Evolutionary conservation across 164 flowering plant genomes (phyloP).

Genomic region (Santalum album): DNA sequence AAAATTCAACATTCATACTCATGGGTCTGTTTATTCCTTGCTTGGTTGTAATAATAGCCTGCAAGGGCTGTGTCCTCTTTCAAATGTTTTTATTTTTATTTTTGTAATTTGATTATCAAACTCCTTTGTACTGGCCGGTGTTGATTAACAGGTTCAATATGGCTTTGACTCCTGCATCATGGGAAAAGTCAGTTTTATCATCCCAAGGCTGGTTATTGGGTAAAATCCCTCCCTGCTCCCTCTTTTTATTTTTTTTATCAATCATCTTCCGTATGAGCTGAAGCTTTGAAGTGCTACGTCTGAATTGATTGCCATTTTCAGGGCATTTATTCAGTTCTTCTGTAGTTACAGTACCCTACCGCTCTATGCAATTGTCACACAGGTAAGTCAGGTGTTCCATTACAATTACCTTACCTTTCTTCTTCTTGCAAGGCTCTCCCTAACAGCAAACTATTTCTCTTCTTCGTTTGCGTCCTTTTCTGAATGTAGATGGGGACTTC

Average conservation of each 20-base stretch:
- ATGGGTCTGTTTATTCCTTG: too few relatives aligned
- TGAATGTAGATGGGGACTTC: constrained; percentile 55
- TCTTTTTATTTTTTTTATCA: neutral
- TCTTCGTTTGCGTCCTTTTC: neutral
- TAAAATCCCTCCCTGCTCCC: constrained; percentile 9
- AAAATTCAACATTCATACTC: too few relatives aligned
- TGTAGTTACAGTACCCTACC: constrained; percentile 45
- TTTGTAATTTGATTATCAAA: too few relatives aligned
- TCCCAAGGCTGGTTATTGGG: constrained; percentile 68
- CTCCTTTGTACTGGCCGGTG: too few relatives aligned
- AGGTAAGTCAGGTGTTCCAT: constrained; percentile 21
- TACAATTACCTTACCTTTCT: neutral
- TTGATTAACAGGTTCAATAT: constrained; percentile 26
- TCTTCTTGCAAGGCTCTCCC: too few relatives aligned
- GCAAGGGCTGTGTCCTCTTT: too few relatives aligned
- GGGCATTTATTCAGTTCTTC: constrained; percentile 27
- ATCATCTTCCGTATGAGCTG: neutral
- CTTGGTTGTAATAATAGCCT: too few relatives aligned
- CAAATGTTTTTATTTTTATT: too few relatives aligned
- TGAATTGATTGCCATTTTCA: neutral
- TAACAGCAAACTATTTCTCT: neutral
- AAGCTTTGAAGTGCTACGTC: neutral
- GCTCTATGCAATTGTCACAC: constrained; percentile 57
- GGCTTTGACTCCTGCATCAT: constrained; percentile 64
- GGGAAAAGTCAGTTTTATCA: constrained; percentile 41